A percentile compares a stretch with the other conserved stretches of the same genome.
phyloP scores from a whole-genome alignment of 75 land plant genomes.

The Picea glauca region DNA sequence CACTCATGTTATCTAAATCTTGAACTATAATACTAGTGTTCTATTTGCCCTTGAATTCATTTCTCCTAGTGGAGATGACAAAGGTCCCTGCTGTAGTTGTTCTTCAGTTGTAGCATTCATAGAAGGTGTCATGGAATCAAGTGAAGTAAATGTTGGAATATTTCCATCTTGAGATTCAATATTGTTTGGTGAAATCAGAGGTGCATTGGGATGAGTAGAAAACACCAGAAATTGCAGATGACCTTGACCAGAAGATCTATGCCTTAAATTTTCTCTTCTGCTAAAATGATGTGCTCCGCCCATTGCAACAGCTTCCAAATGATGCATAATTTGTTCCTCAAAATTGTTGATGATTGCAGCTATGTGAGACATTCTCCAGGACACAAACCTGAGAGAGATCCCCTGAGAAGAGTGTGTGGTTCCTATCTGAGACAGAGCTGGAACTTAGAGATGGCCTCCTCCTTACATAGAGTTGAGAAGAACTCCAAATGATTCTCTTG shows the following conservation, averaged over 20 bases:
- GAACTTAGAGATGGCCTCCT: no score
- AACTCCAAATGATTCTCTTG: no score
- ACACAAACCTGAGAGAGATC: no score
- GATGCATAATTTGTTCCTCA: constrained; percentile 95
- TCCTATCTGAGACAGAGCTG: no score
- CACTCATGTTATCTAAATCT: neutral
- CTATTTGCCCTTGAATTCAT: neutral
- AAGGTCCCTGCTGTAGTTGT: constrained; percentile 15
- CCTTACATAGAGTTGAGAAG: no score
- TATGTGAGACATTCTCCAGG: no score
- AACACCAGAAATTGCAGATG: constrained; percentile 64
- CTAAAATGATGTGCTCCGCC: constrained; percentile 76
- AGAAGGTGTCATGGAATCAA: constrained; percentile 2
- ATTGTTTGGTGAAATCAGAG: constrained; percentile 21
- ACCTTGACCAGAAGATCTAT: constrained; percentile 44
- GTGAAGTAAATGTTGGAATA: no score
- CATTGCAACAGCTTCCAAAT: constrained; percentile 91
- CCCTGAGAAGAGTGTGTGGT: no score
- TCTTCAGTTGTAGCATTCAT: constrained; percentile 18
- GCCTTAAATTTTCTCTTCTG: constrained; percentile 69
- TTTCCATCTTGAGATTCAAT: no score
- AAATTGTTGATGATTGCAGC: neutral
- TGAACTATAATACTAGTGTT: neutral
- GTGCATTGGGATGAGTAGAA: constrained; percentile 37
- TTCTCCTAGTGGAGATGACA: neutral